phyloP scores from a whole-genome alignment of 2,329 filamentous ascomycete species.

The Taxawa tesnikishii region DNA sequence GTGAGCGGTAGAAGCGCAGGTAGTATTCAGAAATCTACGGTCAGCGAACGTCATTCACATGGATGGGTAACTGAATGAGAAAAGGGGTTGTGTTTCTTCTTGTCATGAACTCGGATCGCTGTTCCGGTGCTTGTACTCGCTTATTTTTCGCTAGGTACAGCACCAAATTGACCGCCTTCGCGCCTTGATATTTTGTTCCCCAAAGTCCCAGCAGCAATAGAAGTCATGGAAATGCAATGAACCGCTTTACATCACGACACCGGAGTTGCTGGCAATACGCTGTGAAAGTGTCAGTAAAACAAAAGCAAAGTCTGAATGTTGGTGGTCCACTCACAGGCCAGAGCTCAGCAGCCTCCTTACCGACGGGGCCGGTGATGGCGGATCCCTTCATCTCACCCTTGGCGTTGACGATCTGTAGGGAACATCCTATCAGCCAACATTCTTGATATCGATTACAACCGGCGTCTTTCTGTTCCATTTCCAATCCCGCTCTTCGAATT shows the following conservation, averaged over 20 bases:
- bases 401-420: slow-evolving; percentile 92
- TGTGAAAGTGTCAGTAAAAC: slow-evolving; percentile 20
- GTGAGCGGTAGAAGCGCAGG: no score
- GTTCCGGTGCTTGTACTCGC: no score
- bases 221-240: background rate
- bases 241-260: slow-evolving; percentile 89
- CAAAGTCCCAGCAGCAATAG: background rate
- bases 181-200: background rate
- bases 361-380: slow-evolving; percentile 96
- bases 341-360: slow-evolving; percentile 98
- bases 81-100: no score
- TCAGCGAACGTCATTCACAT: no score
- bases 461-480: slow-evolving; percentile 1
- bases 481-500: slow-evolving; percentile 2
- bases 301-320: background rate
- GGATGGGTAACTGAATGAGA: no score
- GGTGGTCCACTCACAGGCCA: slow-evolving; percentile 66
- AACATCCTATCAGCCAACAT: no score
- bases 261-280: slow-evolving; percentile 99
- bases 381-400: slow-evolving; percentile 99
- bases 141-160: background rate
- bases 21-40: no score
- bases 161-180: background rate
- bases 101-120: no score
- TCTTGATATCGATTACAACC: slow-evolving; percentile 6